Evolutionary conservation across 139 green algal species (phyloP).

Genomic region (Closterium sp.): DNA sequence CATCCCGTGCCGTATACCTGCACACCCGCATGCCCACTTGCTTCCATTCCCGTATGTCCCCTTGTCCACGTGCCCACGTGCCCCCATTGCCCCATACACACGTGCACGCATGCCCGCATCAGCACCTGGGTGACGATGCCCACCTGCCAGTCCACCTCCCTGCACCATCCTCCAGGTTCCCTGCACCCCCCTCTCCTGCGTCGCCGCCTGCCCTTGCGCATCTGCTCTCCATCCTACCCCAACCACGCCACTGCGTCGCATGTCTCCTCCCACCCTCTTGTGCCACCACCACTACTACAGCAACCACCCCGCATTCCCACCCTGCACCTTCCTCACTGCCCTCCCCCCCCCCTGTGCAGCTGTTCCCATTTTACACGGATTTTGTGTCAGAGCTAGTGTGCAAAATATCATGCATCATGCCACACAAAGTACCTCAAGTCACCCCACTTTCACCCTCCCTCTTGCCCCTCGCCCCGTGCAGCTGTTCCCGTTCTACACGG

Average conservation of each 20-base stretch:
- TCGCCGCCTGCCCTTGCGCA: neutral
- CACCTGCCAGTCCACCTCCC: neutral
- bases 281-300: no score
- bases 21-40: no score
- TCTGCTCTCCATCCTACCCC: no score
- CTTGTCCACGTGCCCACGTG: no score
- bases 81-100: neutral
- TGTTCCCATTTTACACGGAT: conserved; percentile 26
- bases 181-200: neutral
- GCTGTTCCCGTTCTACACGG: conserved; percentile 17
- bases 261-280: neutral
- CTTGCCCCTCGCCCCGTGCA: neutral
- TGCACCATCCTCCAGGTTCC: neutral
- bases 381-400: conserved; percentile 5
- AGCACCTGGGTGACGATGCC: no score
- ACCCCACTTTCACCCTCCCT: no score
- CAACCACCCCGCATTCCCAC: no score
- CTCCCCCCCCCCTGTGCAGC: neutral
- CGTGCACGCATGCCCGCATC: neutral
- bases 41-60: no score
- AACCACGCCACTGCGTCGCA: neutral
- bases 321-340: no score
- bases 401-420: conserved; percentile 23
- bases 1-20: neutral
- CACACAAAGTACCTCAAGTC: no score